A percentile compares a stretch with the other conserved stretches of the same genome.
phyloP scores from a whole-genome alignment of 1,139 yeast species.

The Trichomonascaceae sp. region DNA sequence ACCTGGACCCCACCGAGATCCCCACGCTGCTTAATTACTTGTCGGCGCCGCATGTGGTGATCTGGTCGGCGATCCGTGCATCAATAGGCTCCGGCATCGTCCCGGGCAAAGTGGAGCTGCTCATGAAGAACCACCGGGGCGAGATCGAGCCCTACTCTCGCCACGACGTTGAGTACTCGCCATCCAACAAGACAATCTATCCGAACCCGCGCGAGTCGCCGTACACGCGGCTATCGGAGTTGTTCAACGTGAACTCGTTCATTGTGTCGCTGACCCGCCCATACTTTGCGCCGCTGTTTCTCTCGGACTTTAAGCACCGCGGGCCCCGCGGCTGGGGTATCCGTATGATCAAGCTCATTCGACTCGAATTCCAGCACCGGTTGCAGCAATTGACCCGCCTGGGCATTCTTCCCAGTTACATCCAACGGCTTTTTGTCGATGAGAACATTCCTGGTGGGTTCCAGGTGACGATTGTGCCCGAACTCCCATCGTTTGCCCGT shows the following conservation, averaged over 20 bases:
- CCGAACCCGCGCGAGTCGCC: slow-evolving; percentile 41
- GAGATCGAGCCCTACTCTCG: slow-evolving; percentile 17
- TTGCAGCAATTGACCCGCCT: slow-evolving; percentile 66
- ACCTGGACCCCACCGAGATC: slow-evolving; percentile 19
- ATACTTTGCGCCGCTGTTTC: slow-evolving; percentile 76
- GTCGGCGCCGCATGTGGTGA: slow-evolving; percentile 81
- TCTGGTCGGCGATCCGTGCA: slow-evolving; percentile 65
- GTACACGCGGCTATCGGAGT: slow-evolving; percentile 76
- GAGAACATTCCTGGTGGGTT: slow-evolving; percentile 69
- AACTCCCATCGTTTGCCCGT: slow-evolving; percentile 43
- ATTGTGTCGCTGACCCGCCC: slow-evolving; percentile 86
- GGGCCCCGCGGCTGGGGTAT: slow-evolving; percentile 36
- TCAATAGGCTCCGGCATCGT: slow-evolving; percentile 60
- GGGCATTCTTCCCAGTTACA: slow-evolving; percentile 58
- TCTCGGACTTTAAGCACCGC: slow-evolving; percentile 66
- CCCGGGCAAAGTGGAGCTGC: slow-evolving; percentile 40
- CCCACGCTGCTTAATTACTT: slow-evolving; percentile 76
- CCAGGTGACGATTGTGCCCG: slow-evolving; percentile 90
- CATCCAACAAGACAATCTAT: slow-evolving; percentile 31
- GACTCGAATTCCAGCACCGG: slow-evolving; percentile 71
- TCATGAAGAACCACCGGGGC: slow-evolving; percentile 46
- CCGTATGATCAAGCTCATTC: slow-evolving; percentile 31
- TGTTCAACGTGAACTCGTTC: slow-evolving; percentile 88
- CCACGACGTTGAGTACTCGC: slow-evolving; percentile 26
- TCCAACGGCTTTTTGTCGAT: slow-evolving; percentile 72